A percentile compares a stretch with the other conserved stretches of the same genome.
These are phyloP conservation scores for Eremochloa ophiuroides DNA, from an alignment of 176 grass and related monocot species.

Conservation along the genomic window DNA sequence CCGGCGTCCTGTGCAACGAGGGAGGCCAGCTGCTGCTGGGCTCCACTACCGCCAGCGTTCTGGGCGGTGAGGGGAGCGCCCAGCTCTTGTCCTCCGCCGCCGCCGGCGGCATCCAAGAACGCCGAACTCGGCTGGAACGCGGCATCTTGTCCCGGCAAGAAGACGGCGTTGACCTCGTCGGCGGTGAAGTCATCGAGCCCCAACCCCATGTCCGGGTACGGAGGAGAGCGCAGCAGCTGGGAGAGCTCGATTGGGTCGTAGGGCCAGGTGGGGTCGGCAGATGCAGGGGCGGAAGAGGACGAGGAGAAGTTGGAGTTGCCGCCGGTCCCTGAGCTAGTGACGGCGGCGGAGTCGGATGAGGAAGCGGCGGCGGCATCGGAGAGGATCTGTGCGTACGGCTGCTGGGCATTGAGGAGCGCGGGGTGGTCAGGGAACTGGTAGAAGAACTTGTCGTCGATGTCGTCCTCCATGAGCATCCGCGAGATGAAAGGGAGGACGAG, in stretches of 20 bases:
- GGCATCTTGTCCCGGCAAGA: neutral
- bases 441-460: conserved; percentile 60
- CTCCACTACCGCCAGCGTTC: neutral
- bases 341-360: neutral
- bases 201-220: neutral
- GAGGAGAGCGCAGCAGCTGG: conserved; percentile 28
- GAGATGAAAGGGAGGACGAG: conserved; percentile 66
- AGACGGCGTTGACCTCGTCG: neutral
- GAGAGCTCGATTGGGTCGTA: conserved; percentile 33
- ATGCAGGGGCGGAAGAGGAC: neutral
- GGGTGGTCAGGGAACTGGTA: conserved; percentile 52
- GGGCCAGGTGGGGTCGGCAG: conserved; percentile 15
- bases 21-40: neutral
- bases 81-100: neutral
- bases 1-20: neutral
- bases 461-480: conserved; percentile 75
- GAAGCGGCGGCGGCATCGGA: neutral
- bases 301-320: conserved; percentile 7
- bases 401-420: conserved; percentile 40
- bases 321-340: neutral
- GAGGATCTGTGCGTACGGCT: conserved; percentile 48
- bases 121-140: neutral
- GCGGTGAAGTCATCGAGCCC: conserved; percentile 7
- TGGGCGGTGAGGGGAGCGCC: neutral
- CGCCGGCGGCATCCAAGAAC: neutral